A percentile compares a stretch with the other conserved stretches of the same genome.
Conservation (phyloP, 2,329 filamentous ascomycete genomes). For the Phymatotrichopsis omnivora region DNA sequence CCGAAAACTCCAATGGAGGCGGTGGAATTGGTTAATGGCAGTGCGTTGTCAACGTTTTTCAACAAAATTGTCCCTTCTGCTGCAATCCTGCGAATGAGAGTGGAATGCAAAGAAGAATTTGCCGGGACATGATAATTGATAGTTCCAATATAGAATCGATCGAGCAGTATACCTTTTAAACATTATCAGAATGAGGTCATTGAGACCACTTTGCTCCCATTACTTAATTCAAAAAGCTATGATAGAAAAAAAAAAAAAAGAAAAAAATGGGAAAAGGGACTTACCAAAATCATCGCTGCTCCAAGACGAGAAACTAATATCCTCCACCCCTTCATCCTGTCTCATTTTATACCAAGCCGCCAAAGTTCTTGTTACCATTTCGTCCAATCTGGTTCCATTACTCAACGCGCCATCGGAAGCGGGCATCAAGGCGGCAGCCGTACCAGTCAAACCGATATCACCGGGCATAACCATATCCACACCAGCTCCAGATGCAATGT, state of each 20-base stretch:
- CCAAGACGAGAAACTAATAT: slow-evolving; percentile 84
- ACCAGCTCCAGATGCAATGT: slow-evolving; percentile 24
- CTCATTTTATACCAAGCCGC: slow-evolving; percentile 75
- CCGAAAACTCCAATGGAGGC: slow-evolving; percentile 51
- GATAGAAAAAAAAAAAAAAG: no score
- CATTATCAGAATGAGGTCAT: no score
- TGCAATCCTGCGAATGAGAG: slow-evolving; percentile 41
- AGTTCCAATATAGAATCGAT: slow-evolving; percentile 16
- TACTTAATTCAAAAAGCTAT: no score
- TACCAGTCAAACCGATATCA: slow-evolving; percentile 62
- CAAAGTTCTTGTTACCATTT: slow-evolving; percentile 14
- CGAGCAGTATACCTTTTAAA: slow-evolving; percentile 14
- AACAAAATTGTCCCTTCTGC: slow-evolving; percentile 53
- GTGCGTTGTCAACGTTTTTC: slow-evolving; percentile 48
- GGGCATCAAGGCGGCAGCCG: slow-evolving; percentile 45
- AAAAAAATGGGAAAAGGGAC: no score
- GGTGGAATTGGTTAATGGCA: slow-evolving; percentile 14
- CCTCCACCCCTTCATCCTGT: slow-evolving; percentile 39
- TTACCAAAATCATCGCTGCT: slow-evolving; percentile 34
- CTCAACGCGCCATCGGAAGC: slow-evolving; percentile 16
- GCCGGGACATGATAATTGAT: slow-evolving; percentile 27
- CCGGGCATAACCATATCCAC: slow-evolving; percentile 45
- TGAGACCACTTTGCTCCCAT: no score
- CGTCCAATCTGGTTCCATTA: slow-evolving; percentile 14
- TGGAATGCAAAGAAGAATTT: slow-evolving; percentile 19